Base-by-base conservation (phyloP, 2,329 filamentous ascomycete species). In the Talaromyces verruculosus region DNA sequence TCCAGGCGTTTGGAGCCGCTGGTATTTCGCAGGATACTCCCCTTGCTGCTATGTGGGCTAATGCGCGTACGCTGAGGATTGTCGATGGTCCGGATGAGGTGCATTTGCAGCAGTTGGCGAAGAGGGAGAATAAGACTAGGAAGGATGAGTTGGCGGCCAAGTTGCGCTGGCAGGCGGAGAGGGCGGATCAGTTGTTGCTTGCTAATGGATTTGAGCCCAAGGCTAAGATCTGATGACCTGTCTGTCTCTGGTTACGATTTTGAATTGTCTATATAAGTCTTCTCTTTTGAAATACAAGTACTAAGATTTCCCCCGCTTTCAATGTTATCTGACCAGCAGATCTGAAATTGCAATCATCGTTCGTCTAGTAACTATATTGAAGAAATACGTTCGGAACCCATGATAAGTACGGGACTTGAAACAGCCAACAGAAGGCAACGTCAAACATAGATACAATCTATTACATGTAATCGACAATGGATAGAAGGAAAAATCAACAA, bases 1-100 rank as follows among this genome's bases (percentile, higher is more conserved):
- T 99, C 13, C 95, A 99, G 84, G 87, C 92, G 0, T 97, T 93
- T 74, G 95, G 95, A 67, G 95, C 89, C 67, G 92, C 91, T 3
- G 95, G 95, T 76, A 90, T 99, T 59, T 91, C 88, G 74, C 95
- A 98, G 83, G 95, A 99, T 71, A 98, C 95, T 1, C 95, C 95
- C 22, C 83, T 99, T 69, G 93, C 93, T 13, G 85, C 84, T 76
- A 89, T 93, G 87, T 96, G 91, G 88, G 88, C 91, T 22, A 82
- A 85, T 67, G 91, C 93, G 73, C 84, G 93, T 66, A 97, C 93
- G 6, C 84, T 97, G 79, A 85, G 91, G 68, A 87, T 97, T 71
- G 93, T 92, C 0, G 95, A 99, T 79, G 95, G 95, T 0, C 95
- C 95, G 0, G 95, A 99, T 80, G 95, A 99, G 87, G 95, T 98